A percentile compares a stretch with the other conserved stretches of the same genome.
phyloP scores from a whole-genome alignment of 2,329 filamentous ascomycete species.

The Didymella segeticola region DNA sequence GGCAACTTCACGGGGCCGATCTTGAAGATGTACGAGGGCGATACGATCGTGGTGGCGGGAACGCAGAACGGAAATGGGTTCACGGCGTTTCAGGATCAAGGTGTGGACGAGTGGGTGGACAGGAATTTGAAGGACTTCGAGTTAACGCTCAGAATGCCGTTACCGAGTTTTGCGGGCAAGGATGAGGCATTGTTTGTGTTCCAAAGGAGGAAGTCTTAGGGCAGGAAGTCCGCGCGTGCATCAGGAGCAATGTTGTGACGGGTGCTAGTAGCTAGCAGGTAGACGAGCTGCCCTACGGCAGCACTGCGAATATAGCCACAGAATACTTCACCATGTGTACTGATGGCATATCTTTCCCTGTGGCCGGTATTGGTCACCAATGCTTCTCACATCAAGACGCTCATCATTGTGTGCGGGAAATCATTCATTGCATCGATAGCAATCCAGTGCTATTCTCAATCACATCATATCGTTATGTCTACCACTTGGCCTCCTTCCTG shows the following conservation, averaged over 20 bases:
- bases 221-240: background rate
- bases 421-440: background rate
- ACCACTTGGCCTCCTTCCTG: conserved; percentile 45
- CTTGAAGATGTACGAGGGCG: conserved; percentile 66
- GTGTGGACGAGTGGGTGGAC: conserved; percentile 71
- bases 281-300: background rate
- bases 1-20: conserved; percentile 69
- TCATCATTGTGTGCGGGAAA: background rate
- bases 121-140: conserved; percentile 64
- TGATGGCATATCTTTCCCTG: too few species aligned
- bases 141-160: conserved; percentile 67
- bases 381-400: background rate
- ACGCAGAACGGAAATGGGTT: conserved; percentile 79
- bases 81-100: conserved; percentile 69
- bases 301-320: background rate
- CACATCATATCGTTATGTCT: conserved; percentile 14
- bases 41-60: conserved; percentile 73
- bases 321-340: too few species aligned
- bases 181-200: conserved; percentile 78
- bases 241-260: background rate
- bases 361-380: background rate
- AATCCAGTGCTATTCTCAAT: background rate
- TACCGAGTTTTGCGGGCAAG: conserved; percentile 78
- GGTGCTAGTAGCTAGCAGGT: background rate
- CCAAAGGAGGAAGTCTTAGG: conserved; percentile 38